Conservation (phyloP, 495 filamentous ascomycete genomes). For the Hypomontagnella monticulosa region DNA sequence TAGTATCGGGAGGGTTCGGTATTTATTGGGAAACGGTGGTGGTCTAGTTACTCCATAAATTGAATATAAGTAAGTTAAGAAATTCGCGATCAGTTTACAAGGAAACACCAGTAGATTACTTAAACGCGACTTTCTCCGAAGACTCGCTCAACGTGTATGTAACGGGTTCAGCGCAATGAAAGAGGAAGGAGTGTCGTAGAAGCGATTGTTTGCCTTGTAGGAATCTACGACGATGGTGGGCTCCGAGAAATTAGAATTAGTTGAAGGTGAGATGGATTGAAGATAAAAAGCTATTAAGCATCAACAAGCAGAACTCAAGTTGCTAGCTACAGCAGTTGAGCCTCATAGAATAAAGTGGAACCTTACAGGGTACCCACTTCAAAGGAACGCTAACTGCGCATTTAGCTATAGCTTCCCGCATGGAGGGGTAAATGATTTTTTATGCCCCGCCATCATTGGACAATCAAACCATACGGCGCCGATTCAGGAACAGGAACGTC, state of each 20-base stretch:
- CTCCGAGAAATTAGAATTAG: too few species aligned
- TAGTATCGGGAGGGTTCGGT: background rate
- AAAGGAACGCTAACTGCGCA: background rate
- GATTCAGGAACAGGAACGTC: slow-evolving; percentile 47
- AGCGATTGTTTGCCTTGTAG: too few species aligned
- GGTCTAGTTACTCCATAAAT: background rate
- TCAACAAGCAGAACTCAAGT: too few species aligned
- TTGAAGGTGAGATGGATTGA: too few species aligned
- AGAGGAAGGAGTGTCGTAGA: too few species aligned
- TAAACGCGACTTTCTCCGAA: background rate
- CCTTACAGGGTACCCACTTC: slow-evolving; percentile 2
- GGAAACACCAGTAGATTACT: too few species aligned
- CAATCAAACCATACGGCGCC: slow-evolving; percentile 26
- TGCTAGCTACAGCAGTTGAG: too few species aligned
- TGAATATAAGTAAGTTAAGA: background rate
- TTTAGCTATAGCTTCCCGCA: slow-evolving; percentile 16
- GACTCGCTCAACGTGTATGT: too few species aligned
- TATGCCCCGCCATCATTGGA: slow-evolving; percentile 40
- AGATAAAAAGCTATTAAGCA: too few species aligned
- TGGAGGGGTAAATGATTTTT: slow-evolving; percentile 33
- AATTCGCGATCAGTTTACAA: background rate
- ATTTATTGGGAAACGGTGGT: background rate
- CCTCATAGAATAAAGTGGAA: background rate
- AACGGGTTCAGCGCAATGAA: too few species aligned
- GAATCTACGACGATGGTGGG: too few species aligned